A percentile compares a stretch with the other conserved stretches of the same genome.
These are phyloP conservation scores for Stachybotrys echinatus DNA, from an alignment of 2,329 filamentous ascomycete genomes.

Conservation along the genomic window DNA sequence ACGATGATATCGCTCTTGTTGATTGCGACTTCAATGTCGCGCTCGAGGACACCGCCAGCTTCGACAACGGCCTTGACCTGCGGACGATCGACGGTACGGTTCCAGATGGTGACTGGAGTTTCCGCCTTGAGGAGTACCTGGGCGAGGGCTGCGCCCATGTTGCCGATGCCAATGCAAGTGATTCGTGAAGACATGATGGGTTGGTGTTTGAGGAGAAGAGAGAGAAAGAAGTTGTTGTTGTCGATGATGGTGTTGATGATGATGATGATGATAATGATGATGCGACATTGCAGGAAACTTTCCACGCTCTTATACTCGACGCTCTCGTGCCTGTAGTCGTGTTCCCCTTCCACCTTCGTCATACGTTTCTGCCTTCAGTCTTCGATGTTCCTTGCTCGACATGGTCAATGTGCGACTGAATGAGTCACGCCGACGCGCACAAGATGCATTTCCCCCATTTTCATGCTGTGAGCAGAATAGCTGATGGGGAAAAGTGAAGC, in stretches of 20 bases:
- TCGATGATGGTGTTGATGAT: background rate
- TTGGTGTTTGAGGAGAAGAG: background rate
- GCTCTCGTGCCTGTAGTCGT: background rate
- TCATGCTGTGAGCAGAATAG: background rate
- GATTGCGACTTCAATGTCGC: background rate
- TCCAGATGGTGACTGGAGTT: slow-evolving; percentile 17
- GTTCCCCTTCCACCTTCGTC: background rate
- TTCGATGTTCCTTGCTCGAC: background rate
- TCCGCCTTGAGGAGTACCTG: slow-evolving; percentile 11
- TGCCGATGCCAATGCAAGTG: slow-evolving; percentile 16
- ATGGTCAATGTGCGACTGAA: background rate
- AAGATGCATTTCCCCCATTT: background rate
- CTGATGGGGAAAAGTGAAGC: background rate
- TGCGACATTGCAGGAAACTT: background rate
- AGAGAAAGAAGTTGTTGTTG: background rate
- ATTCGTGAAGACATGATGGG: slow-evolving; percentile 5
- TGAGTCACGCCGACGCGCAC: background rate
- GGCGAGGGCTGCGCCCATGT: slow-evolving; percentile 16
- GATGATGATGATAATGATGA: background rate
- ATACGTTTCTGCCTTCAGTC: background rate
- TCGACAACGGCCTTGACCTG: slow-evolving; percentile 8
- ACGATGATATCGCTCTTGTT: slow-evolving; percentile 6
- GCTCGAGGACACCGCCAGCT: slow-evolving; percentile 6
- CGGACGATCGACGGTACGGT: slow-evolving; percentile 13
- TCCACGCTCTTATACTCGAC: background rate